Conservation (phyloP, 805 yeast species). For the Candida chauliodis region DNA sequence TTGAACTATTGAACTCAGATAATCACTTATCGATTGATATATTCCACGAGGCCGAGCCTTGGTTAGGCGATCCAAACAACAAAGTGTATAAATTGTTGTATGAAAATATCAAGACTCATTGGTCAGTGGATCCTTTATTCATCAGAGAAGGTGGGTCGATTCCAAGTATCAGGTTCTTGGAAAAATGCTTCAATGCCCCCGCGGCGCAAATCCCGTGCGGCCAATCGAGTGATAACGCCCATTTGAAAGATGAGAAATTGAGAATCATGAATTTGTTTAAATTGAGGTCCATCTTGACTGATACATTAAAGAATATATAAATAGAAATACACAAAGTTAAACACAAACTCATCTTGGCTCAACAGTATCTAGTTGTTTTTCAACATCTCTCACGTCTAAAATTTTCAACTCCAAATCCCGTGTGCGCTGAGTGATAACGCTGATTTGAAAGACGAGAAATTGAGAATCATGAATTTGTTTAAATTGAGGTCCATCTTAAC, state of each 20-base stretch:
- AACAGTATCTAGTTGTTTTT: too few relatives aligned
- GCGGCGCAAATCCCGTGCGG: constrained; percentile 98
- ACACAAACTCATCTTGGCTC: too few relatives aligned
- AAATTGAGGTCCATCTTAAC: constrained; percentile 65
- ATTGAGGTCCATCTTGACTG: constrained; percentile 60
- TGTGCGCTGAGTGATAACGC: constrained; percentile 97
- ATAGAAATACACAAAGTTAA: too few relatives aligned
- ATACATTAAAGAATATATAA: constrained; percentile 43
- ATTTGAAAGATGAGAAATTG: constrained; percentile 80
- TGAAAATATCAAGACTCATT: constrained; percentile 59
- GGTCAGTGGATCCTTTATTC: constrained; percentile 81
- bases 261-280: constrained; percentile 75
- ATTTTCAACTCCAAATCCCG: too few relatives aligned
- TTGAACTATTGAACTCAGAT: constrained; percentile 49
- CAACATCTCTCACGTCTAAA: too few relatives aligned
- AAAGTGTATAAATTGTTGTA: constrained; percentile 66
- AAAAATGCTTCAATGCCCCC: constrained; percentile 75
- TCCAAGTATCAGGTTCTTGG: constrained; percentile 83
- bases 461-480: constrained; percentile 73
- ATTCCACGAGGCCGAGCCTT: constrained; percentile 88
- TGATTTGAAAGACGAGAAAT: constrained; percentile 82
- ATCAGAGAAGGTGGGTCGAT: constrained; percentile 97
- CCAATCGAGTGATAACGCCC: constrained; percentile 92
- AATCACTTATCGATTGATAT: constrained; percentile 62
- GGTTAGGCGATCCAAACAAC: constrained; percentile 87